phyloP scores from a whole-genome alignment of 2,329 filamentous ascomycete genomes.

The Shiraia bambusicola region DNA sequence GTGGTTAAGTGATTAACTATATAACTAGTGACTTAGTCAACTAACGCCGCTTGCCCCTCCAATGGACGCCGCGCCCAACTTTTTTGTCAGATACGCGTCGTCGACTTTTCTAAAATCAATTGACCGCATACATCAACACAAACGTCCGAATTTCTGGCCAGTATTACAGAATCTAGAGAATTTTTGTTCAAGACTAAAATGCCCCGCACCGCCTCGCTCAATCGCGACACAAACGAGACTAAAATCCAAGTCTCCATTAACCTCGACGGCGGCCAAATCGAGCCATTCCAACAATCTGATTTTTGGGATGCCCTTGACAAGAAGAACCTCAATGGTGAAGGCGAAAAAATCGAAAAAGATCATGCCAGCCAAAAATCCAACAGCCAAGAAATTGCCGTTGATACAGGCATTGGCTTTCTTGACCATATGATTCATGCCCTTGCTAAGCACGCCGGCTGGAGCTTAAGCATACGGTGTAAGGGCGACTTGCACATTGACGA shows the following conservation, averaged over 20 bases:
- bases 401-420: constrained; percentile 94
- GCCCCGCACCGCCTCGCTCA: constrained; percentile 71
- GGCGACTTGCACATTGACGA: constrained; percentile 97
- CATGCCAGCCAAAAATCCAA: constrained; percentile 85
- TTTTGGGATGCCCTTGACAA: constrained; percentile 52
- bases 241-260: constrained; percentile 92
- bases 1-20: too few relatives aligned
- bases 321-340: constrained; percentile 32
- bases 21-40: too few relatives aligned
- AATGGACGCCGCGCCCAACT: constrained; percentile 2
- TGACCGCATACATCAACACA: background rate
- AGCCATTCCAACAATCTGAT: constrained; percentile 50
- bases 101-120: background rate
- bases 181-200: constrained; percentile 18
- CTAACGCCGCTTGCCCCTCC: constrained; percentile 3
- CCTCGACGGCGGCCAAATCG: constrained; percentile 78
- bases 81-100: background rate
- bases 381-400: constrained; percentile 81
- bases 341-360: constrained; percentile 48
- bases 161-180: background rate
- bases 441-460: constrained; percentile 95
- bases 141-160: background rate
- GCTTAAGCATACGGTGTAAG: constrained; percentile 75
- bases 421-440: constrained; percentile 99
- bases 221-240: constrained; percentile 95